These are phyloP conservation scores for Purshia tridentata DNA, from an alignment of 306 rosid species.

Conservation along the genomic window DNA sequence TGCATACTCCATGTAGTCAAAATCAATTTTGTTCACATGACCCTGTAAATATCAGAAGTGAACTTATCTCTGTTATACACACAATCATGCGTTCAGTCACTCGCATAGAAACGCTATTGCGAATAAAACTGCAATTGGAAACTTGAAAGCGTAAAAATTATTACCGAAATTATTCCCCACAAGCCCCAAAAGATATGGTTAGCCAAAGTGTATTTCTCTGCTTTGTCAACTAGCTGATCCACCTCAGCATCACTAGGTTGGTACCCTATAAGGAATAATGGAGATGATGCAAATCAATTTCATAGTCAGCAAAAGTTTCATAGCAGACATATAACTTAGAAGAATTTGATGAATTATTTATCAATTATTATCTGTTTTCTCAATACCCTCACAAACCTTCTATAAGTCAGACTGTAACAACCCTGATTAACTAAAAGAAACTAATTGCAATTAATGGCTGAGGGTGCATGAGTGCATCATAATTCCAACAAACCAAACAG, in stretches of 20 bases:
- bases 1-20: slow-evolving; percentile 81
- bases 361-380: neutral
- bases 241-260: slow-evolving; percentile 57
- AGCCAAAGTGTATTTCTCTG: slow-evolving; percentile 70
- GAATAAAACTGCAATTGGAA: neutral
- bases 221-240: slow-evolving; percentile 46
- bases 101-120: neutral
- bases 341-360: neutral
- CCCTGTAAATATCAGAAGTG: slow-evolving; percentile 49
- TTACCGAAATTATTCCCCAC: slow-evolving; percentile 95
- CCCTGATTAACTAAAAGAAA: neutral
- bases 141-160: neutral
- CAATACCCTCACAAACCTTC: neutral
- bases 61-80: neutral
- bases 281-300: neutral
- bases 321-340: neutral
- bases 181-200: slow-evolving; percentile 91
- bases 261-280: slow-evolving; percentile 40
- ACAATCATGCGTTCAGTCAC: neutral
- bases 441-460: too few relatives aligned
- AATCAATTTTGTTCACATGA: slow-evolving; percentile 78
- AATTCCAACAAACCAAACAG: too few relatives aligned
- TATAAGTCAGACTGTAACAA: neutral
- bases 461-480: too few relatives aligned
- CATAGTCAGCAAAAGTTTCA: neutral